Evolutionary conservation across 2,329 filamentous ascomycete species (phyloP).

Genomic region (Alternaria incomplexa): DNA sequence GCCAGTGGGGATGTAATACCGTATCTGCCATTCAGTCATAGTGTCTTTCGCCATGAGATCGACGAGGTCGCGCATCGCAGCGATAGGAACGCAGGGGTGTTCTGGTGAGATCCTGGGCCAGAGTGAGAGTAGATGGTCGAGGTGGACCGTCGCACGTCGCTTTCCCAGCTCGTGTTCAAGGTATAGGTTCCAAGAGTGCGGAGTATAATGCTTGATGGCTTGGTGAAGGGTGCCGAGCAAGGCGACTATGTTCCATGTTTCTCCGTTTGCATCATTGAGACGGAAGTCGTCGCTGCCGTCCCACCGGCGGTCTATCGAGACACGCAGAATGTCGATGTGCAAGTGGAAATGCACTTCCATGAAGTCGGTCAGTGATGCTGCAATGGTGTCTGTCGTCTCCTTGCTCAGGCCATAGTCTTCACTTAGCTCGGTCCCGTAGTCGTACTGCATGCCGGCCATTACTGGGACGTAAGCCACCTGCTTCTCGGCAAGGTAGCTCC

Average conservation of each 20-base stretch:
- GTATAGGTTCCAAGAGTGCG: background rate
- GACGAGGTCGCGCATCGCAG: background rate
- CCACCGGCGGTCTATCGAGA: background rate
- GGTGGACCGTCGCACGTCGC: slow-evolving; percentile 2
- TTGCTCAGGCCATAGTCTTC: background rate
- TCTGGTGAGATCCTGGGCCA: background rate
- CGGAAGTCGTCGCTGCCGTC: background rate
- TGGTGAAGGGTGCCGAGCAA: background rate
- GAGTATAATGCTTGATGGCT: background rate
- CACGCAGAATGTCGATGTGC: background rate
- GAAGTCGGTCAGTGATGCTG: slow-evolving; percentile 1
- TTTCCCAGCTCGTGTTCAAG: background rate
- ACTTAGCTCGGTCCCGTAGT: background rate
- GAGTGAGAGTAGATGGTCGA: slow-evolving; percentile 7
- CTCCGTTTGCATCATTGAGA: background rate
- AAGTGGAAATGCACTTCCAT: slow-evolving; percentile 3
- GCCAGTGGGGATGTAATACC: slow-evolving; percentile 4
- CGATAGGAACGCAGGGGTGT: background rate
- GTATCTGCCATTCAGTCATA: slow-evolving; percentile 4
- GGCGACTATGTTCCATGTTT: background rate
- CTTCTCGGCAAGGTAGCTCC: slow-evolving; percentile 1
- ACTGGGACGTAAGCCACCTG: slow-evolving; percentile 2
- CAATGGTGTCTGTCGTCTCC: slow-evolving; percentile 5
- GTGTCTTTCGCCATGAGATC: slow-evolving; percentile 2
- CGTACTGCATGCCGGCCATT: background rate